Percentiles rank a stretch among this genome's conserved stretches.
Conservation (phyloP, 352 stramenopile genomes). For the Globisporangium polare region DNA sequence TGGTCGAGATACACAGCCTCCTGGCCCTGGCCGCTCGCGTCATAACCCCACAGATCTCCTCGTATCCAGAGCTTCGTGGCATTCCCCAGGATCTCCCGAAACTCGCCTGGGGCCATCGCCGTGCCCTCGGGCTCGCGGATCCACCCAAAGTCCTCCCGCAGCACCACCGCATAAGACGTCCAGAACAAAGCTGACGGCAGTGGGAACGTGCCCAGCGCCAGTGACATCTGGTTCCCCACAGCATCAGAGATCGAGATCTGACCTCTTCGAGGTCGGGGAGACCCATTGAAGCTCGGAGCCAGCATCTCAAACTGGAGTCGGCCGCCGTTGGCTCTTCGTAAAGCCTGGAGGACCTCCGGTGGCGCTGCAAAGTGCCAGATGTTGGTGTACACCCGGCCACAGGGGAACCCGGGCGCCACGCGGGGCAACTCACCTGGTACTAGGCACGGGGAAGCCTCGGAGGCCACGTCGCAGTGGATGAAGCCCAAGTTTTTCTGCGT, state of each 20-base stretch:
- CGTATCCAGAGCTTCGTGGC: conserved; percentile 52
- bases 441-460: conserved; percentile 20
- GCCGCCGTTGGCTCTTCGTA: conserved; percentile 51
- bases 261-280: conserved; percentile 39
- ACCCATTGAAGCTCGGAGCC: conserved; percentile 64
- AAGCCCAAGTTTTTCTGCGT: conserved; percentile 36
- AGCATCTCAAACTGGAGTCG: conserved; percentile 69
- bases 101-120: conserved; percentile 22
- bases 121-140: conserved; percentile 47
- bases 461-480: conserved; percentile 22
- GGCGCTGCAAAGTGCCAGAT: conserved; percentile 66
- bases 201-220: conserved; percentile 48
- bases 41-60: conserved; percentile 60
- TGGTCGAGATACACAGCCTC: conserved; percentile 78
- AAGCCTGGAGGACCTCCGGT: conserved; percentile 19
- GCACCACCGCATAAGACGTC: conserved; percentile 59
- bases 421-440: conserved; percentile 31
- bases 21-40: conserved; percentile 39
- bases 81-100: conserved; percentile 27
- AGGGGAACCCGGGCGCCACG: conserved; percentile 46
- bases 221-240: conserved; percentile 30
- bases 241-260: conserved; percentile 48
- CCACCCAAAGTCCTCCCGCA: conserved; percentile 78
- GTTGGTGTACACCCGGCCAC: conserved; percentile 59
- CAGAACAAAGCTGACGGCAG: conserved; percentile 35